A percentile compares a stretch with the other conserved stretches of the same genome.
Evolutionary conservation across 2,329 filamentous ascomycete genomes (phyloP).

Genomic region (Capronia coronata): DNA sequence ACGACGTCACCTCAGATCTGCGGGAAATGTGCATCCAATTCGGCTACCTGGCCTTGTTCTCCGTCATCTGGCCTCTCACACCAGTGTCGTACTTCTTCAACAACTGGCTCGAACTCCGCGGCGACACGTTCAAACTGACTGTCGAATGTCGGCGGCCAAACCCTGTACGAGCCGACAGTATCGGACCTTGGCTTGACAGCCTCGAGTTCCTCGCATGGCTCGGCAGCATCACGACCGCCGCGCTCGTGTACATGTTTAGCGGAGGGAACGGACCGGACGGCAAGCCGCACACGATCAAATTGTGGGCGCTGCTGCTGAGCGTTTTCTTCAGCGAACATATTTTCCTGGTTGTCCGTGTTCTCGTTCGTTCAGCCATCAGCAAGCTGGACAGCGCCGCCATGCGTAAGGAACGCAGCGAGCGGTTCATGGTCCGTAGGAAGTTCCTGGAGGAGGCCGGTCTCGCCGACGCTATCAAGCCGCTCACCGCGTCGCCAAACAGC

Average conservation of each 20-base stretch:
- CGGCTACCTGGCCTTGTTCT: constrained; percentile 86
- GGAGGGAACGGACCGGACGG: constrained; percentile 60
- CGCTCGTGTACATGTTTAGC: constrained; percentile 83
- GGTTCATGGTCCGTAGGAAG: constrained; percentile 71
- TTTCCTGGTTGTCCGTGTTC: constrained; percentile 71
- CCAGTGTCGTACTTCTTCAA: constrained; percentile 84
- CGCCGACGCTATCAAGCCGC: constrained; percentile 44
- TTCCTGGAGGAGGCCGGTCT: constrained; percentile 62
- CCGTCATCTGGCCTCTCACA: constrained; percentile 90
- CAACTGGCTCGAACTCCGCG: constrained; percentile 91
- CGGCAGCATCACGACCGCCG: constrained; percentile 78
- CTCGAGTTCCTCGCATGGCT: constrained; percentile 90
- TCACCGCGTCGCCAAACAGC: constrained; percentile 58
- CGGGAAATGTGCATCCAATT: constrained; percentile 88
- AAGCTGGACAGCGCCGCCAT: constrained; percentile 81
- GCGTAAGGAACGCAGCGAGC: constrained; percentile 75
- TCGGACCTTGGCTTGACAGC: constrained; percentile 84
- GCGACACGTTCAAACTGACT: constrained; percentile 91
- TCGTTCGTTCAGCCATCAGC: constrained; percentile 64
- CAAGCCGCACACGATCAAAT: constrained; percentile 62
- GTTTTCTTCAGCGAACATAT: constrained; percentile 84
- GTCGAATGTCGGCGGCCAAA: constrained; percentile 81
- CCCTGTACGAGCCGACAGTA: constrained; percentile 84
- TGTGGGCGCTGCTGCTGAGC: constrained; percentile 72
- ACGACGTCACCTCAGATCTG: constrained; percentile 86